Base-by-base conservation (phyloP, 805 yeast genomes). In the Ogataea populi-albae region DNA sequence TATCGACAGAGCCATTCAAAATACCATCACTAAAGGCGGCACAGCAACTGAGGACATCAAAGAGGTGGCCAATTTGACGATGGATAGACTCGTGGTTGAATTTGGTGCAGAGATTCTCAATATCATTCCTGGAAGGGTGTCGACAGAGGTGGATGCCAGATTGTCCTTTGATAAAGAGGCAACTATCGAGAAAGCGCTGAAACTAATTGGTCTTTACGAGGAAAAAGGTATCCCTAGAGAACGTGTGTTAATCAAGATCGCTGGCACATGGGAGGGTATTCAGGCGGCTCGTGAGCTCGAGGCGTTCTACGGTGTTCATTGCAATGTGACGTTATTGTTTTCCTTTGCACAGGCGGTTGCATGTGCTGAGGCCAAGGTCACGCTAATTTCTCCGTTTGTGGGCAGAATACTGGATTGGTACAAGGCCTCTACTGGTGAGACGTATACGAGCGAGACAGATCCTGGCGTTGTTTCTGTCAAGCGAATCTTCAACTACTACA, bases 251-350 rank as follows among this genome's bases (percentile, higher is more conserved):
- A 93, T 93, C 70, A 93, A 93, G 77, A 79, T 93, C 51, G 98
- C 98, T 43, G 85, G 98, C 43, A 93, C 98, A 45, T 93, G 89
- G 86, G 98, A 93, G 73, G 99, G 99, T 73, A 93, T 93, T 65
- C 96, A 87, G 70, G 99, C 98, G 51, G 98, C 99, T 35, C 77
- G 81, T 63, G 95, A 86, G 65, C 77, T 93, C 63, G 98, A 93
- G 75, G 66, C 81, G 45, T 78, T 88, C 65, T 76, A 93, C 73
- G 88, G 80, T 29, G 78, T 93, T 56, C 97, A 91, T 79, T 77
- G 84, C 70, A 93, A 93, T 78, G 75, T 93, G 75, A 93, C 98
- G 37, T 71, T 93, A 54, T 76, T 93, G 61, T 93, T 93, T 80
- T 83, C 96, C 23, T 86, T 87, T 61, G 86, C 78, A 38, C 99